phyloP scores from a whole-genome alignment of 1,139 yeast species.

The Kazachstania sp. region DNA sequence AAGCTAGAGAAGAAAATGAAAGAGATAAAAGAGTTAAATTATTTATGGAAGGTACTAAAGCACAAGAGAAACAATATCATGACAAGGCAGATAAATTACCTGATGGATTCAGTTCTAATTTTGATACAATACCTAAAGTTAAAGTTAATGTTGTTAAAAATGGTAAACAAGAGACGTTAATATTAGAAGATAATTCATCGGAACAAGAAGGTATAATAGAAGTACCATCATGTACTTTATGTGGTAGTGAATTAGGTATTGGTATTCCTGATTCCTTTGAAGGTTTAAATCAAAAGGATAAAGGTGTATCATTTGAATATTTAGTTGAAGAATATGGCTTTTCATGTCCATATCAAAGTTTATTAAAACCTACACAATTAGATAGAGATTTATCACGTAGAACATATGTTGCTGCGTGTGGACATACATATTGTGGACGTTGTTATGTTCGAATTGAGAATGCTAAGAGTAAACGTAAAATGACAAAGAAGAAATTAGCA shows the following conservation, averaged over 20 bases:
- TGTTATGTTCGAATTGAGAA: conserved; percentile 43
- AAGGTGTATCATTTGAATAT: conserved; percentile 23
- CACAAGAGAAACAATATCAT: conserved; percentile 18
- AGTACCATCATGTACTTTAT: conserved; percentile 52
- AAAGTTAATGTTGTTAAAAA: conserved; percentile 29
- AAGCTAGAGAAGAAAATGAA: conserved; percentile 33
- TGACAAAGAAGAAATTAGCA: conserved; percentile 18
- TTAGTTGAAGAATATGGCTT: conserved; percentile 32
- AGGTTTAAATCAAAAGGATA: conserved; percentile 22
- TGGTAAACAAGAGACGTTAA: conserved; percentile 27
- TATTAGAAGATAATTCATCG: conserved; percentile 23
- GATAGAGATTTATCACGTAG: conserved; percentile 61
- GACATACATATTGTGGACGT: conserved; percentile 81
- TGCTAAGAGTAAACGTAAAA: conserved; percentile 20
- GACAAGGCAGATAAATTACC: conserved; percentile 18
- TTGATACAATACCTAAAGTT: conserved; percentile 21
- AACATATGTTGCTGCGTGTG: conserved; percentile 63
- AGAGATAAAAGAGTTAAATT: conserved; percentile 28
- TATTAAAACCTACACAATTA: conserved; percentile 39
- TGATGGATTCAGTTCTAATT: conserved; percentile 27
- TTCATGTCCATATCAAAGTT: conserved; percentile 60
- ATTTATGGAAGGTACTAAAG: conserved; percentile 29
- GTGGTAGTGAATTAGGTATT: conserved; percentile 61
- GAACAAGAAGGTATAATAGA: conserved; percentile 30
- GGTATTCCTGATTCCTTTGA: conserved; percentile 54